Evolutionary conservation across 805 yeast species (phyloP).

Genomic region (Yamadazyma phyllophila): DNA sequence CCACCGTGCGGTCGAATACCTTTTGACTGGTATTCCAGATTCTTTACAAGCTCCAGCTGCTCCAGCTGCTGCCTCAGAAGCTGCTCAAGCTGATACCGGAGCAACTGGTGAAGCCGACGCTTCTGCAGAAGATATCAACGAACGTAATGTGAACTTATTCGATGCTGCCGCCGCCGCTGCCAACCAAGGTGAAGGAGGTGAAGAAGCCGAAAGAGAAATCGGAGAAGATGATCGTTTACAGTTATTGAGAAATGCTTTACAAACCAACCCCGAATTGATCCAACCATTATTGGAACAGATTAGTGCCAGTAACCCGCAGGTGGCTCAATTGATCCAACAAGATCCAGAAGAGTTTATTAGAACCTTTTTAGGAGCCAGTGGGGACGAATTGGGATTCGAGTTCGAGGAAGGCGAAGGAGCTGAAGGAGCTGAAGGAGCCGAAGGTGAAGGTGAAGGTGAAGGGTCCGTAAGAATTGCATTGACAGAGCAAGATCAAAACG

Average conservation of each 20-base stretch:
- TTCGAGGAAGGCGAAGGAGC: constrained; percentile 36
- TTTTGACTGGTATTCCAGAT: constrained; percentile 87
- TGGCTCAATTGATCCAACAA: constrained; percentile 72
- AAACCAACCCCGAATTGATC: constrained; percentile 83
- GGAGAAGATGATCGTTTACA: constrained; percentile 47
- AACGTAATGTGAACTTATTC: constrained; percentile 47
- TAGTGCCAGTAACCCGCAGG: constrained; percentile 78
- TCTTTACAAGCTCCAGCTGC: constrained; percentile 37
- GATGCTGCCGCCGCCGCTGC: constrained; percentile 45
- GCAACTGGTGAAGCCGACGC: constrained; percentile 2
- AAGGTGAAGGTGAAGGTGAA: constrained; percentile 36
- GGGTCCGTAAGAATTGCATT: constrained; percentile 55
- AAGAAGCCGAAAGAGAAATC: constrained; percentile 32
- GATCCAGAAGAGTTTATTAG: constrained; percentile 90
- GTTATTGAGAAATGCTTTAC: constrained; percentile 70
- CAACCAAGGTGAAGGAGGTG: constrained; percentile 20
- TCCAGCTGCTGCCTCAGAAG: constrained; percentile 14
- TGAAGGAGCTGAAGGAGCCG: constrained; percentile 25
- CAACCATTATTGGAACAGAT: constrained; percentile 81
- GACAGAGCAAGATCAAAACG: constrained; percentile 81
- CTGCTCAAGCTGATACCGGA: constrained; percentile 4
- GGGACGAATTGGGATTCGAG: constrained; percentile 45
- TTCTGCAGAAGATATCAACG: constrained; percentile 3
- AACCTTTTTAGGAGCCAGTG: constrained; percentile 62
- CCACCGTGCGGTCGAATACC: constrained; percentile 95